These are phyloP conservation scores for Anthostomella pinea DNA, from an alignment of 2,329 filamentous ascomycete species.

Conservation along the genomic window DNA sequence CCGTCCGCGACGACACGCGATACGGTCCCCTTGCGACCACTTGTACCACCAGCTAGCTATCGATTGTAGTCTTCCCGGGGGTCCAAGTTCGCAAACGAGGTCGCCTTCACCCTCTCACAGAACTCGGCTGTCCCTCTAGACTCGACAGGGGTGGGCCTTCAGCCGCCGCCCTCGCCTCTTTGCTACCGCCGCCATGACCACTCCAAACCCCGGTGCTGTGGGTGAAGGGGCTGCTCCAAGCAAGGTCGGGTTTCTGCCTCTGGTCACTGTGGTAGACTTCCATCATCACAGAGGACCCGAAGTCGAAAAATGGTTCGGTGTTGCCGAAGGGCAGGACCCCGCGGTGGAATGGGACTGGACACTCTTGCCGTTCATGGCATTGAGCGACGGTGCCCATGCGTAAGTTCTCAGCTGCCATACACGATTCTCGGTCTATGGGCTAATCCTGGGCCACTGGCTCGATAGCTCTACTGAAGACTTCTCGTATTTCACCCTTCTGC, in stretches of 20 bases:
- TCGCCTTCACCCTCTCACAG: too few species aligned
- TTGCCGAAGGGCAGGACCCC: conserved; percentile 70
- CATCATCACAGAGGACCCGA: conserved; percentile 87
- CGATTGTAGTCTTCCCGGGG: too few species aligned
- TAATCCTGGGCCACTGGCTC: conserved; percentile 13
- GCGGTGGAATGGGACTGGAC: conserved; percentile 85
- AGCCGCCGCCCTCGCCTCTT: conserved; percentile 1
- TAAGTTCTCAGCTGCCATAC: conserved; percentile 46
- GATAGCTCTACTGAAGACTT: conserved; percentile 86
- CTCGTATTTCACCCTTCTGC: conserved; percentile 92
- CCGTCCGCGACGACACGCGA: too few species aligned
- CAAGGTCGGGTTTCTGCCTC: conserved; percentile 53
- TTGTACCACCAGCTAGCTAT: too few species aligned
- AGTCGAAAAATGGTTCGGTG: conserved; percentile 88
- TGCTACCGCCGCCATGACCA: conserved; percentile 17
- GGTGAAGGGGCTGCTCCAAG: conserved; percentile 10
- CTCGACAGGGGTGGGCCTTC: too few species aligned
- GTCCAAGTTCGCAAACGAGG: too few species aligned
- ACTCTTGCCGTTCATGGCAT: conserved; percentile 90
- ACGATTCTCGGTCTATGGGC: conserved; percentile 1
- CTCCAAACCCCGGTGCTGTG: conserved; percentile 8
- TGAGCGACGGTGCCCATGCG: conserved; percentile 94
- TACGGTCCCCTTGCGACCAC: too few species aligned
- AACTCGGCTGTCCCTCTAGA: too few species aligned
- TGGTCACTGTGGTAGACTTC: conserved; percentile 80